Base-by-base conservation (phyloP, 108 stramenopile genomes). In the Skeletonema marinoi region DNA sequence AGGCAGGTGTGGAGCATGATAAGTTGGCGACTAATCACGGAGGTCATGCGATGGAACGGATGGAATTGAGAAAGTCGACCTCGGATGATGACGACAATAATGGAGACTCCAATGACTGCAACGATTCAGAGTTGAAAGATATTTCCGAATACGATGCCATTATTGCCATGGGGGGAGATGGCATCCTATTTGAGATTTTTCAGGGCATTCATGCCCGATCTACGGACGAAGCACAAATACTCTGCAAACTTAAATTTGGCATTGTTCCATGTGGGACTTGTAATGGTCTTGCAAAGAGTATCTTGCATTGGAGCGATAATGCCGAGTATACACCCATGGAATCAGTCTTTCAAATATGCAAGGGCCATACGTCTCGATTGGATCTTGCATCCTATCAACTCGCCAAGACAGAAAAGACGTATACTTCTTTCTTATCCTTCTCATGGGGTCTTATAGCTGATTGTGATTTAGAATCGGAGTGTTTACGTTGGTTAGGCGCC, bases 361-460 rank as follows among this genome's bases (percentile, higher is more conserved):
- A 91, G 72, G 92, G 92, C 38, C 68, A 76, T 19, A 74, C 87
- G 31, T 54, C 70, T 3, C 51, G 41, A 17, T 70, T 89, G 25
- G 96, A 96, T 80, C 42, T 93, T 33, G 88, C 90, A 16, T 60
- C 60, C 1, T 96, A 96, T 71, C 74, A 87, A 66, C 65, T 73
- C 36, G 58, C 56, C 25, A 61, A 51, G 29, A 61, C 66, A 7
- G 21, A 48, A 0, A 72, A 82, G 70, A 72, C 73, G 7, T 94
- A 92, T 70, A 68, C 83, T 16, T 89, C 89, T 2, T 92, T 93
- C 59, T 77, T 96, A 59, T 90, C 92, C 35, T 94, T 88, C 61
- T 73, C 89, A 25, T 96, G 92, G 92, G 91, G 89, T 29, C 83
- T 93, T 14, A 90, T 96, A 81, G 96, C 96, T 21, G 92, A 95